Percentiles rank a stretch among this genome's conserved stretches.
Evolutionary conservation across 805 yeast genomes (phyloP).

Genomic region (Komagataella populi): DNA sequence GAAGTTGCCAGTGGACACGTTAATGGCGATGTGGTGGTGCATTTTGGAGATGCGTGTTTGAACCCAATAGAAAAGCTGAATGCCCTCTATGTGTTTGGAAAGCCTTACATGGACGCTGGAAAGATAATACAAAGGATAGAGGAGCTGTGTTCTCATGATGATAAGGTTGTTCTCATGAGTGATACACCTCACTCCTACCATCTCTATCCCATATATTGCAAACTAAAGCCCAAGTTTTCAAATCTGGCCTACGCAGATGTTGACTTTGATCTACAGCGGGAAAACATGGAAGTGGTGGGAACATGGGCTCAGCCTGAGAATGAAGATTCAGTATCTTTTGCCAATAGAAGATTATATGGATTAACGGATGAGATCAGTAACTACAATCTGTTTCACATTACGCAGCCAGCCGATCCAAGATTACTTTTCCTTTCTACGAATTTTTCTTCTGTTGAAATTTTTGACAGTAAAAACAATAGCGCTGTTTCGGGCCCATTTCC

Average conservation of each 20-base stretch:
- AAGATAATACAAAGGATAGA: constrained; percentile 24
- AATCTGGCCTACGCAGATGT: constrained; percentile 25
- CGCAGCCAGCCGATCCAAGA: constrained; percentile 67
- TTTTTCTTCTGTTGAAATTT: constrained; percentile 39
- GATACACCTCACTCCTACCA: constrained; percentile 52
- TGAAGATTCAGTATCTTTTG: constrained; percentile 8
- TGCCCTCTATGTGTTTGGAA: constrained; percentile 71
- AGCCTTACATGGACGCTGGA: constrained; percentile 36
- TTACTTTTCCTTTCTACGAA: constrained; percentile 62
- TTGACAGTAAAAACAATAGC: constrained; percentile 24
- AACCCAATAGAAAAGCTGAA: constrained; percentile 64
- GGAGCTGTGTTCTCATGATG: constrained; percentile 24
- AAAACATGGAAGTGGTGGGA: constrained; percentile 1
- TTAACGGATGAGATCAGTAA: constrained; percentile 9
- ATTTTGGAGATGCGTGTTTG: constrained; percentile 91
- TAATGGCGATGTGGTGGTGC: constrained; percentile 70
- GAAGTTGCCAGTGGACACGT: constrained; percentile 96
- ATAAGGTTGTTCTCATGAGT: constrained; percentile 52
- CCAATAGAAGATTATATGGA: constrained; percentile 19
- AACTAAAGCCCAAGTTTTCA: constrained; percentile 18
- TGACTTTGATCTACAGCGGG: constrained; percentile 13
- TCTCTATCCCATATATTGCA: constrained; percentile 23
- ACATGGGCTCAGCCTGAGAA: background rate
- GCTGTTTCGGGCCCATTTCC: constrained; percentile 53
- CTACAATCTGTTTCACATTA: constrained; percentile 55